A percentile compares a stretch with the other conserved stretches of the same genome.
Evolutionary conservation across 306 rosid genomes (phyloP).

Genomic region (Urtica urens): DNA sequence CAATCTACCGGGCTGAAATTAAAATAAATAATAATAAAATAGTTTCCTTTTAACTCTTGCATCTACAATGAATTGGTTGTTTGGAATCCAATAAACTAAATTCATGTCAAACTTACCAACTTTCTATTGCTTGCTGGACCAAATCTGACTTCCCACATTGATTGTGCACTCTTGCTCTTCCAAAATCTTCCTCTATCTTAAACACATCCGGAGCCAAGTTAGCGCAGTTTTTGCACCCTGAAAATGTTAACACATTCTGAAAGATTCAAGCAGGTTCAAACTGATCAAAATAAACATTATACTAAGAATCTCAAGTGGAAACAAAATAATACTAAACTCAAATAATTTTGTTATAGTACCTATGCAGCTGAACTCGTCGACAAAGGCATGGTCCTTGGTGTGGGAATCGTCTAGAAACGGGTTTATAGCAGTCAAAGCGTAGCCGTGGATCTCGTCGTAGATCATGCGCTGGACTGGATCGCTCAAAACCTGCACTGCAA

Average conservation of each 20-base stretch:
- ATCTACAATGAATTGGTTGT: too few relatives aligned
- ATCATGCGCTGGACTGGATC: slow-evolving; percentile 92
- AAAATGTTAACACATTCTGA: too few relatives aligned
- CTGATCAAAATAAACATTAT: neutral
- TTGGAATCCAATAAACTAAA: too few relatives aligned
- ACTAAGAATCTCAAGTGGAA: neutral
- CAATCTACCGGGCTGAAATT: slow-evolving; percentile 89
- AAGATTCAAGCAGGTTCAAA: neutral
- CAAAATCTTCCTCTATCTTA: slow-evolving; percentile 77
- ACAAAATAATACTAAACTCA: neutral
- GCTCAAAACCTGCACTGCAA: slow-evolving; percentile 79
- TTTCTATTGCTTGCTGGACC: slow-evolving; percentile 76
- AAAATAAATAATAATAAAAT: too few relatives aligned
- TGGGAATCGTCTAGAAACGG: slow-evolving; percentile 65
- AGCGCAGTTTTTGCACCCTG: slow-evolving; percentile 96
- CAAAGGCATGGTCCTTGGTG: slow-evolving; percentile 68
- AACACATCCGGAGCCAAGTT: slow-evolving; percentile 65
- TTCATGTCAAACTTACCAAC: slow-evolving; percentile 49
- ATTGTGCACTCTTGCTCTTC: slow-evolving; percentile 77
- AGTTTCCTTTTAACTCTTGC: too few relatives aligned
- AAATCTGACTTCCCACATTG: slow-evolving; percentile 47
- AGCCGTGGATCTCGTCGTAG: slow-evolving; percentile 90
- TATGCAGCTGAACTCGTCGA: slow-evolving; percentile 92
- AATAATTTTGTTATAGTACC: slow-evolving; percentile 28
- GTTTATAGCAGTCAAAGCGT: slow-evolving; percentile 72